Evolutionary conservation across 2,329 filamentous ascomycete species (phyloP), one percentile per base, ranked within the genome.

Genomic region (Rasamsonia emersonii): DNA sequence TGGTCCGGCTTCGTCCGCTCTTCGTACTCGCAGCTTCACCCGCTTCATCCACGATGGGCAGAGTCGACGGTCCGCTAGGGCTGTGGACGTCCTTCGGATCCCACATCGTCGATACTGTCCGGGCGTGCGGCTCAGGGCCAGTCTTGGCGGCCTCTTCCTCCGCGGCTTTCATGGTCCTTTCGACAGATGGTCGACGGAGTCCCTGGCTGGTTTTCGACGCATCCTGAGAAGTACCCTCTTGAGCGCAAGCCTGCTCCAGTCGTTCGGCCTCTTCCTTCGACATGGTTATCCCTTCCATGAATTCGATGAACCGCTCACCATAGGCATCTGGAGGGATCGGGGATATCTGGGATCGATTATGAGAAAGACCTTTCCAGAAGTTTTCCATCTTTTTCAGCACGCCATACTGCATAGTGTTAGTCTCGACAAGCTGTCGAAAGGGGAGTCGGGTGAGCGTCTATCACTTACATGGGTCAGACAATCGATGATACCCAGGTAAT

Each of bases 401-500:
- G 45, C 86, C 86, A 58, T 96, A 98, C 85, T 93, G 48, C 34
- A 31, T 36, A 32, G 42, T 17, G 32, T 29, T 35, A 36, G 39
- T 30, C 20, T 25, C 19, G 13, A 30, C 10, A 32, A 9, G 10
- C 8, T 16, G 24, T n/a, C n/a, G n/a, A n/a, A n/a, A n/a, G n/a
- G n/a, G n/a, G n/a, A n/a, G n/a, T n/a, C n/a, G n/a, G n/a, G n/a
- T n/a, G n/a, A n/a, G n/a, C n/a, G n/a, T n/a, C n/a, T n/a, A n/a
- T n/a, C n/a, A 75, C 84, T 76, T 72, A 93, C 86, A 58, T 95
- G 86, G 48, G 91, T 98, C 49, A 98, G 68, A 59, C 91, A 98
- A 61, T 98, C 91, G 58, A 98, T 98, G 48, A 98, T 93, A 20
- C 91, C 93, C 5, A 98, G 75, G 55, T 98, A 98, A 61, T 98